Percentiles rank a stretch among this genome's conserved stretches.
Evolutionary conservation across 1,284 basidiomycete genomes (phyloP).

Genomic region (Fistulina hepatica): DNA sequence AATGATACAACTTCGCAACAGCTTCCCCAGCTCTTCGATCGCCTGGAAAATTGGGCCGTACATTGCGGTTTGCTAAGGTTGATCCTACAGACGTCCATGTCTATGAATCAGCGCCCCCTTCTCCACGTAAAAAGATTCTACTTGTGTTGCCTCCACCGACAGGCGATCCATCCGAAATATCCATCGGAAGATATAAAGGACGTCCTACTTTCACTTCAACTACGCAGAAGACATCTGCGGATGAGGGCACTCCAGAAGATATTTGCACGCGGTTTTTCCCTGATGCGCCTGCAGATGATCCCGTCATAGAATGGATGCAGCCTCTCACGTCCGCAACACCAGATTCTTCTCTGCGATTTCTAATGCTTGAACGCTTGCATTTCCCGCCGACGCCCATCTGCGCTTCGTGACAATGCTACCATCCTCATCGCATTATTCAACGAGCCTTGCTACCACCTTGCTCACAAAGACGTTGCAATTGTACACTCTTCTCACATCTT

Average conservation of each 20-base stretch:
- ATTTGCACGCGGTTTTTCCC: slow-evolving; percentile 84
- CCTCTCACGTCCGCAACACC: slow-evolving; percentile 17
- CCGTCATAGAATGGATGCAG: slow-evolving; percentile 68
- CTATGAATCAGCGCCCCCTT: slow-evolving; percentile 68
- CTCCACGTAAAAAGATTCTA: slow-evolving; percentile 47
- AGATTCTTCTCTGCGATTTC: slow-evolving; percentile 67
- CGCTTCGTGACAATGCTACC: slow-evolving; percentile 65
- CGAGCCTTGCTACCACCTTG: slow-evolving; percentile 36
- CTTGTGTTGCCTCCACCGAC: slow-evolving; percentile 50
- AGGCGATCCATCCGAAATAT: slow-evolving; percentile 28
- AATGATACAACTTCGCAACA: no score
- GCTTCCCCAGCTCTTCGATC: no score
- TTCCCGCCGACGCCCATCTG: slow-evolving; percentile 55
- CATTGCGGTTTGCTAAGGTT: slow-evolving; percentile 36
- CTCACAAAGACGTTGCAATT: slow-evolving; percentile 50
- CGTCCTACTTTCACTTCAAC: no score
- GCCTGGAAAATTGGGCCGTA: no score
- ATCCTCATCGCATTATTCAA: slow-evolving; percentile 33
- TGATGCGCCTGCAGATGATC: slow-evolving; percentile 52
- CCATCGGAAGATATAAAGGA: no score
- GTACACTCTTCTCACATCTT: slow-evolving; percentile 59
- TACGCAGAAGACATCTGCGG: no score
- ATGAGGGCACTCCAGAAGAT: slow-evolving; percentile 71
- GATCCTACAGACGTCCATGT: slow-evolving; percentile 48
- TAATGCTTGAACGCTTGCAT: slow-evolving; percentile 47